phyloP scores from a whole-genome alignment of 257 asterid genomes.

The Ilex asprella region DNA sequence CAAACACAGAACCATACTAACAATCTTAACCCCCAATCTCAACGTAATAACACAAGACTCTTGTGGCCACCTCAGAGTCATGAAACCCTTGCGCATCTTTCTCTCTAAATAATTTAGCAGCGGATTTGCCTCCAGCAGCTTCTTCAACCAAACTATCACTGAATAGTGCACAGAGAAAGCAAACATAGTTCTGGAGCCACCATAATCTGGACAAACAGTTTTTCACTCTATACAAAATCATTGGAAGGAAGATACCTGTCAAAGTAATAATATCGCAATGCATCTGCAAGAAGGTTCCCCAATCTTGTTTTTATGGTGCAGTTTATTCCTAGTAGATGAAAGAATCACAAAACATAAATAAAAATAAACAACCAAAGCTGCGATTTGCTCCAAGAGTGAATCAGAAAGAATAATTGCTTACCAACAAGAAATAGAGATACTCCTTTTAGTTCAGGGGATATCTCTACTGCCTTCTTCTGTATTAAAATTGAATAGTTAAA shows the following conservation, averaged over 20 bases:
- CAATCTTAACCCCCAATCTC: too few relatives aligned
- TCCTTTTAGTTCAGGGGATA: slow-evolving; percentile 69
- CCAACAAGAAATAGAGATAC: slow-evolving; percentile 80
- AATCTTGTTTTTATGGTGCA: slow-evolving; percentile 59
- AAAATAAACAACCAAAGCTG: not conserved
- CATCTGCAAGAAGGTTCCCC: slow-evolving; percentile 73
- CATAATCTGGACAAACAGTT: too few relatives aligned
- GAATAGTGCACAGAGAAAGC: slow-evolving; percentile 13
- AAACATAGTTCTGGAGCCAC: not conserved
- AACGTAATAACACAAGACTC: not conserved
- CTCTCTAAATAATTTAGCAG: slow-evolving; percentile 44
- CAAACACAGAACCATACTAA: too few relatives aligned
- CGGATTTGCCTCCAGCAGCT: slow-evolving; percentile 71
- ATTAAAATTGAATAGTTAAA: slow-evolving; percentile 26
- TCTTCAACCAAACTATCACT: slow-evolving; percentile 82
- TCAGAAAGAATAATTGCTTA: slow-evolving; percentile 26
- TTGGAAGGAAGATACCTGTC: slow-evolving; percentile 44
- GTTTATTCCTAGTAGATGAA: slow-evolving; percentile 43
- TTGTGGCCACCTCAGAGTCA: slow-evolving; percentile 58
- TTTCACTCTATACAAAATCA: too few relatives aligned
- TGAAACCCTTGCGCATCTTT: slow-evolving; percentile 61
- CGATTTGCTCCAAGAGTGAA: not conserved
- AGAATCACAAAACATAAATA: not conserved
- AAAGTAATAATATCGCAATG: slow-evolving; percentile 70
- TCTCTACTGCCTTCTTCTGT: slow-evolving; percentile 65